These are phyloP conservation scores for Aspergillus thermomutatus DNA, from an alignment of 2,329 filamentous ascomycete genomes.

Conservation along the genomic window DNA sequence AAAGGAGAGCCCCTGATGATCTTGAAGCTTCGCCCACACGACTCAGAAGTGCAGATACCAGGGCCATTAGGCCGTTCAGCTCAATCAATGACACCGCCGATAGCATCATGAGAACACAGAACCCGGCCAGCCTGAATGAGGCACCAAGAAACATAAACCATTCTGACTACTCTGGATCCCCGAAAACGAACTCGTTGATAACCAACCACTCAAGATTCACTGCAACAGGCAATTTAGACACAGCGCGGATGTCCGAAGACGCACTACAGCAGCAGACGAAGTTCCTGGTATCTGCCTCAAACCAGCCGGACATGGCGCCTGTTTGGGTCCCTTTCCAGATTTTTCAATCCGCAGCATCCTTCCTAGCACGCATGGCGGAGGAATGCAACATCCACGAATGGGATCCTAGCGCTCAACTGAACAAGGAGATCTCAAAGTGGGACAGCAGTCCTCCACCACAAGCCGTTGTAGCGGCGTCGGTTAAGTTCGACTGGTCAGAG, in stretches of 20 bases:
- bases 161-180: background rate
- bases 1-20: background rate
- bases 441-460: background rate
- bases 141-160: background rate
- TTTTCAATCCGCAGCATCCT: constrained; percentile 12
- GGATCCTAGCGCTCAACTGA: constrained; percentile 9
- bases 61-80: constrained; percentile 1
- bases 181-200: background rate
- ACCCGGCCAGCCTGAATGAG: background rate
- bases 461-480: constrained; percentile 14
- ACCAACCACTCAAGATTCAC: background rate
- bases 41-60: background rate
- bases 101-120: background rate
- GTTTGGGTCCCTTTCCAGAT: constrained; percentile 15
- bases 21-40: background rate
- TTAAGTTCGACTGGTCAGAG: constrained; percentile 19
- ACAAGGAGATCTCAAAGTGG: constrained; percentile 2
- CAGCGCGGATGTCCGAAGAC: background rate
- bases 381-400: constrained; percentile 11
- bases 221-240: background rate
- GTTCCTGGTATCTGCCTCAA: constrained; percentile 15
- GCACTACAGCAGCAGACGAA: constrained; percentile 4
- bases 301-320: constrained; percentile 11
- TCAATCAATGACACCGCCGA: background rate
- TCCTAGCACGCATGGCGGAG: constrained; percentile 13